Base-by-base conservation (phyloP, 2,329 filamentous ascomycete species). In the Fusarium sacchari region DNA sequence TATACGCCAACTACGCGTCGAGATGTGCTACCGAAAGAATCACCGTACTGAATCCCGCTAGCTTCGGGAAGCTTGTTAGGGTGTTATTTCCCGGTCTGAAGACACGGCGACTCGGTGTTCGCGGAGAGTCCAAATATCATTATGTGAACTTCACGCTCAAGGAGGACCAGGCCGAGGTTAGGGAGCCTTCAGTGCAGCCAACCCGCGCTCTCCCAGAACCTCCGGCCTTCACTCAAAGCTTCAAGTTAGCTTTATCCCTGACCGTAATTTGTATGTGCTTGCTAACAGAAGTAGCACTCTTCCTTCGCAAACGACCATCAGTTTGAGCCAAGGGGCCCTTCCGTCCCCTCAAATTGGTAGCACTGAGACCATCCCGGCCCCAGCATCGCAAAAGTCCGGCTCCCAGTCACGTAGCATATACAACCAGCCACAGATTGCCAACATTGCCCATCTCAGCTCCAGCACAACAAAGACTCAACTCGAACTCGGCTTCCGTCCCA, bases 121-220 rank as follows among this genome's bases (percentile, higher is more conserved):
- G 96, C 60, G 96, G 96, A 73, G 96, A 98, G 84, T 99, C 96
- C 20, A 99, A 99, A 81, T 99, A 99, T 81, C 96, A 99, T 82
- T 99, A 99, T 79, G 90, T 92, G 52, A 91, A 91, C 78, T 92
- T 92, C 77, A 85, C 85, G 18, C 82, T 92, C 57, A 83, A 85
- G 46, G 90, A 91, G 57, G 90, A 91, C 65, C 84, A 88, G 60
- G 81, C 85, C 8, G 87, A 88, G 20, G 70, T 84, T 8, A 81
- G 81, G 46, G 84, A 88, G 34, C 82, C 86, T 20, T 82, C 84
- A 44, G 81, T 82, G 7, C 85, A 85, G 26, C 82, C 85, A n/a
- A 81, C 85, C 8, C 81, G 86, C 28, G 84, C 86, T n/a, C 83
- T 88, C 15, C 80, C 84, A n/a, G 88, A 90, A 61, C 77, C 83